Percentiles rank a stretch among this genome's conserved stretches.
These are phyloP conservation scores for Corymbia citriodora DNA, from an alignment of 441 rosid species.

Conservation along the genomic window DNA sequence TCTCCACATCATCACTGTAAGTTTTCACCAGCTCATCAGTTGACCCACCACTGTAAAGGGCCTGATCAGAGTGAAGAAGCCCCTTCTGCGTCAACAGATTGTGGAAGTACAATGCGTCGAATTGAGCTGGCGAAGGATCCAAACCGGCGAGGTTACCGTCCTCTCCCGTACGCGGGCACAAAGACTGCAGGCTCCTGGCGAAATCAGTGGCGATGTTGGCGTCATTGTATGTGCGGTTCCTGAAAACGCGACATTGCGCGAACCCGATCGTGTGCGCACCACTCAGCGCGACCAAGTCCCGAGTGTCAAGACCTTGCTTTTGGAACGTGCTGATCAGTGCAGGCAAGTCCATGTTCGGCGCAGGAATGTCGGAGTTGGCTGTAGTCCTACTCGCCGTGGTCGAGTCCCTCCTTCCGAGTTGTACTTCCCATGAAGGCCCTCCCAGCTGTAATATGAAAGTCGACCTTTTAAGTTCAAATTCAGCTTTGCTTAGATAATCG, in stretches of 20 bases:
- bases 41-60: constrained; percentile 28
- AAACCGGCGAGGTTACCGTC: constrained; percentile 26
- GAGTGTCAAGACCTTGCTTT: constrained; percentile 22
- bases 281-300: constrained; percentile 42
- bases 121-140: constrained; percentile 16
- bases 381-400: constrained; percentile 24
- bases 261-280: constrained; percentile 46
- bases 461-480: not conserved
- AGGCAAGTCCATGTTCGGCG: constrained; percentile 26
- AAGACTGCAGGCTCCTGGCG: constrained; percentile 6
- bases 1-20: constrained; percentile 11
- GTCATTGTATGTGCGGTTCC: constrained; percentile 24
- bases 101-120: constrained; percentile 24
- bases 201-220: constrained; percentile 25
- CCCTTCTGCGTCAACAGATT: constrained; percentile 22
- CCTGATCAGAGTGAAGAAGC: constrained; percentile 39
- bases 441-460: constrained; percentile 27
- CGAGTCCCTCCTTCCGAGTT: constrained; percentile 46
- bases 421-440: constrained; percentile 44
- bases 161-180: constrained; percentile 19
- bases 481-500: not conserved
- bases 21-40: constrained; percentile 19
- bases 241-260: constrained; percentile 17
- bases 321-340: constrained; percentile 21
- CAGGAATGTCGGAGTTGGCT: constrained; percentile 27